Evolutionary conservation across 352 stramenopile species (phyloP).

Genomic region (Pelagophyceae sp.): DNA sequence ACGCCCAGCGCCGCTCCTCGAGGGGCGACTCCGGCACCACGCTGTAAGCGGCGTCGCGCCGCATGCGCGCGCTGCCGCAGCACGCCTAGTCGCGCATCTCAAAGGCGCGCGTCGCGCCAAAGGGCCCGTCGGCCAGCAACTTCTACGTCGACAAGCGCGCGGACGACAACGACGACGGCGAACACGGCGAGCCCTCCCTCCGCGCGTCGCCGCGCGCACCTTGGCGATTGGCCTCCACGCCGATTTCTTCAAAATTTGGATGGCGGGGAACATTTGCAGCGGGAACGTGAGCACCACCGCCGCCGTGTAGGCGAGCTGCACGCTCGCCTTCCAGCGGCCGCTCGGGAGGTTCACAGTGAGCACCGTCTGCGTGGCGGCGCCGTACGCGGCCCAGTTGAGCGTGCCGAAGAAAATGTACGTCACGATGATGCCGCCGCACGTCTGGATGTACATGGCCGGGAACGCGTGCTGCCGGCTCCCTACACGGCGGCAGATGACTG

Average conservation of each 20-base stretch:
- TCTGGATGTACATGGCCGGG: conserved; percentile 21
- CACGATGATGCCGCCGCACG: conserved; percentile 20
- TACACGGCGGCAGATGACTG: too few relatives aligned
- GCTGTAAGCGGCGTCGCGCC: too few relatives aligned
- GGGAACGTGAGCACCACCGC: conserved; percentile 30
- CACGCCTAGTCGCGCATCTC: neutral
- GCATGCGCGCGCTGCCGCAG: neutral
- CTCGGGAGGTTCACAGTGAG: conserved; percentile 24
- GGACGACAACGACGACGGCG: conserved; percentile 22
- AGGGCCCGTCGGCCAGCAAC: too few relatives aligned
- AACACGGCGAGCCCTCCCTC: too few relatives aligned
- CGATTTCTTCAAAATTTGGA: conserved; percentile 27
- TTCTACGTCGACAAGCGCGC: too few relatives aligned
- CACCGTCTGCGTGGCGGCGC: conserved; percentile 16
- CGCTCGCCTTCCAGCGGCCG: conserved; percentile 18
- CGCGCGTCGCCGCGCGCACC: too few relatives aligned
- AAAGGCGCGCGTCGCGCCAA: neutral
- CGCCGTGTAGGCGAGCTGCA: conserved; percentile 20
- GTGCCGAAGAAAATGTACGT: conserved; percentile 21
- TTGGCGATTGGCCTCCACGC: too few relatives aligned
- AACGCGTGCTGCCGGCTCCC: conserved; percentile 4
- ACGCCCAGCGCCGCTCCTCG: too few relatives aligned
- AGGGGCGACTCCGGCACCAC: too few relatives aligned
- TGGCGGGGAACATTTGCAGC: conserved; percentile 28
- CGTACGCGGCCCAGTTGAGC: conserved; percentile 29